These are phyloP conservation scores for Geosmithia morbida DNA, from an alignment of 2,329 filamentous ascomycete genomes.

Conservation along the genomic window DNA sequence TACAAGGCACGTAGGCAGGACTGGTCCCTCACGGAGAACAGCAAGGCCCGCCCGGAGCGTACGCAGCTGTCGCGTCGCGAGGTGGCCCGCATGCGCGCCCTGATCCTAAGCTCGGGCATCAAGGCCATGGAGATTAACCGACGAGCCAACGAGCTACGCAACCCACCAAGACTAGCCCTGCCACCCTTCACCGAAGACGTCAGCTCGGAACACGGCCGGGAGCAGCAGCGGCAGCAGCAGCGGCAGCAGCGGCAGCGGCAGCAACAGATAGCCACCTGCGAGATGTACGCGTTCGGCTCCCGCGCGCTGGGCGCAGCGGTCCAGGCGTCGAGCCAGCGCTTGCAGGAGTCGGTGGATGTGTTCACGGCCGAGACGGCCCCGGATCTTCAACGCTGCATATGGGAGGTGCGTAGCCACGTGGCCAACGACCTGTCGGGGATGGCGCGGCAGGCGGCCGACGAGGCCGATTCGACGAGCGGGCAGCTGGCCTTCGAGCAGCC, in stretches of 20 bases:
- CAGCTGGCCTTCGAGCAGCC: constrained; percentile 66
- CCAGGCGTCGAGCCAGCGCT: constrained; percentile 31
- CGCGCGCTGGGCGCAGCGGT: constrained; percentile 34
- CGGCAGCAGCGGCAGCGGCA: constrained; percentile 14
- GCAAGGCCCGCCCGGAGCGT: constrained; percentile 18
- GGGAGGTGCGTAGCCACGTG: constrained; percentile 28
- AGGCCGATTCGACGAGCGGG: constrained; percentile 64
- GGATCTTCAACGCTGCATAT: constrained; percentile 32
- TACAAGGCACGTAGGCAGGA: constrained; percentile 16
- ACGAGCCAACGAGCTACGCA: constrained; percentile 38
- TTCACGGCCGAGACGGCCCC: constrained; percentile 45
- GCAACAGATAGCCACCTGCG: constrained; percentile 22
- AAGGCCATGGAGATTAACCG: constrained; percentile 72
- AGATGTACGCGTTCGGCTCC: constrained; percentile 36
- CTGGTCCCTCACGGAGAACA: constrained; percentile 35
- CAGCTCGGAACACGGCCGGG: constrained; percentile 19
- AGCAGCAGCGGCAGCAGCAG: constrained; percentile 15
- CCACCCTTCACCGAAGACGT: constrained; percentile 16
- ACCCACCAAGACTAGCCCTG: constrained; percentile 12
- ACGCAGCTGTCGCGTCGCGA: constrained; percentile 48
- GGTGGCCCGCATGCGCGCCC: constrained; percentile 60
- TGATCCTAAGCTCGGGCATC: constrained; percentile 74
- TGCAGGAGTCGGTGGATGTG: constrained; percentile 42
- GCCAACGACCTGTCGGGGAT: constrained; percentile 40
- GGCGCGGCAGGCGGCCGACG: constrained; percentile 56